Percentiles rank a stretch among this genome's conserved stretches.
Evolutionary conservation across 352 stramenopile genomes (phyloP).

Genomic region (Phytophthora constricta): DNA sequence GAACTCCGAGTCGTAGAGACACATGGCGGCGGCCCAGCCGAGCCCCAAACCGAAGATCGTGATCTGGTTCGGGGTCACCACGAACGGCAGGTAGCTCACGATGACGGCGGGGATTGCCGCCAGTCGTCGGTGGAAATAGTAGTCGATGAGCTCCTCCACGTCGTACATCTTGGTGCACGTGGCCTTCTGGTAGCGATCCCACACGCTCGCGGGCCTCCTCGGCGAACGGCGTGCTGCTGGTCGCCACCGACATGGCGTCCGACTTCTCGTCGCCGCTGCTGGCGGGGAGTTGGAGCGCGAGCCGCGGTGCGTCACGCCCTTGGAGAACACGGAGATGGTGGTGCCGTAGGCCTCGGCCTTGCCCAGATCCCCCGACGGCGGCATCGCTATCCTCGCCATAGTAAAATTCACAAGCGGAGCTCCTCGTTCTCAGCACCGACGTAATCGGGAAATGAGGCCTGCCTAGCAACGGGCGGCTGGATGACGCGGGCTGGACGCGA

Average conservation of each 20-base stretch:
- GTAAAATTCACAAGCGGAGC: too few species aligned
- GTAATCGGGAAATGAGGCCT: slow-evolving; percentile 40
- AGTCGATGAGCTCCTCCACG: slow-evolving; percentile 86
- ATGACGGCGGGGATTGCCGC: slow-evolving; percentile 74
- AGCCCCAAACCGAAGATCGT: slow-evolving; percentile 79
- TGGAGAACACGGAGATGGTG: slow-evolving; percentile 30
- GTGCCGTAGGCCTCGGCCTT: slow-evolving; percentile 28
- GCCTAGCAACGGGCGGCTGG: background rate
- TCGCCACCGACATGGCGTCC: slow-evolving; percentile 34
- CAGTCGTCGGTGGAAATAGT: slow-evolving; percentile 83
- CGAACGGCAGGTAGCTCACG: slow-evolving; percentile 85
- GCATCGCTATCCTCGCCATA: slow-evolving; percentile 20
- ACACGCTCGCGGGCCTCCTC: slow-evolving; percentile 47
- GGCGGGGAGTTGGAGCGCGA: slow-evolving; percentile 45
- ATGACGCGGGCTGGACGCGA: background rate
- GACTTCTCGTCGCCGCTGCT: slow-evolving; percentile 48
- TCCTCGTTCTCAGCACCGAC: slow-evolving; percentile 4
- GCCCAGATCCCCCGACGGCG: slow-evolving; percentile 14
- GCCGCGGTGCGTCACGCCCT: slow-evolving; percentile 38
- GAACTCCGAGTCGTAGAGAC: slow-evolving; percentile 85
- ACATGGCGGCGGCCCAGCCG: slow-evolving; percentile 71
- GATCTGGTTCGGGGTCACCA: slow-evolving; percentile 89
- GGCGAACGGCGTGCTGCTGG: slow-evolving; percentile 29
- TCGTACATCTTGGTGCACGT: slow-evolving; percentile 89
- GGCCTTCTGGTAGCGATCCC: slow-evolving; percentile 75